Base-by-base conservation (phyloP, 495 filamentous ascomycete species). In the Tirmania nivea region DNA sequence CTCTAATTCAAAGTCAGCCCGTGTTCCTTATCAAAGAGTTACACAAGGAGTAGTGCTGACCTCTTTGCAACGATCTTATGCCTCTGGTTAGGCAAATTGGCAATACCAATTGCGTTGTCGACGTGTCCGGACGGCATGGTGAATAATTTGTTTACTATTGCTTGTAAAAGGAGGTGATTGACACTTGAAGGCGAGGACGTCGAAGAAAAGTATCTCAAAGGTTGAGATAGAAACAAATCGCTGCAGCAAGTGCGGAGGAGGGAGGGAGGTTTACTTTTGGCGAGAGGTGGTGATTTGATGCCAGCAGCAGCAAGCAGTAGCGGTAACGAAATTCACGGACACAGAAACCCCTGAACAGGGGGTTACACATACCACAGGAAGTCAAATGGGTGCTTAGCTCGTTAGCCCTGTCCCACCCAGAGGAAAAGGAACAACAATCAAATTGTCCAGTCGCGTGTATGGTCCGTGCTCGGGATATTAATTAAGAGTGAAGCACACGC, bases 51-150 rank as follows among this genome's bases (percentile, higher is more conserved):
- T 45, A 50, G 25, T 20, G 21, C 48, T 12, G 51, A 65, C 73
- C 92, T 79, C 78, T 97, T 97, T 55, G 90, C 90, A 63, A 97
- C 92, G 66, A 97, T 97, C 78, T 97, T 97, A 77, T 97, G 90
- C 67, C 90, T 79, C 75, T 95, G 88, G 73, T 94, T 94, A 62
- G 90, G 87, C 66, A 94, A 73, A 74, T 97, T 97, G 77, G 90
- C 90, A 82, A 97, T 96, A 75, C 89, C 89, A 83, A 96, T 96
- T 64, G 86, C 63, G 51, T 65, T 65, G 58, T 65, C 62, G 37
- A 65, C 62, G 54, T 64, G 62, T 57, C 62, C 62, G 45, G 62
- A 59, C 50, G 61, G 39, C 39, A 45, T 45, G 14, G 3, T 3
- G 39, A 45, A 2, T 45, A 1, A 45, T 1, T 25, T 31, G n/a